Base-by-base conservation (phyloP, 331 rosid genomes). In the Arachis monticola region DNA sequence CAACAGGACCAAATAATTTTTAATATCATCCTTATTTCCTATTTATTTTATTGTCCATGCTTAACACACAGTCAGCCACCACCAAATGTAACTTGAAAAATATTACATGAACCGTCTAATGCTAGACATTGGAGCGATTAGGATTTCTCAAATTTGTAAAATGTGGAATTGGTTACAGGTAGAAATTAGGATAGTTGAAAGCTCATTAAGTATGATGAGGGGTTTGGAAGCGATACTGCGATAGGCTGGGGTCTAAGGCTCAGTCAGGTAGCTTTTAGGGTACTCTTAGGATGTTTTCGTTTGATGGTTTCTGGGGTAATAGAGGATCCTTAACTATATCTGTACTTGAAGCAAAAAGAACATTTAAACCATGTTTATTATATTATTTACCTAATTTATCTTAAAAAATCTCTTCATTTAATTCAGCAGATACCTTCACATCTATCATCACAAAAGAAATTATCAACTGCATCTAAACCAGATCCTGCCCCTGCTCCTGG, bases 381-480 rank as follows among this genome's bases (percentile, higher is more conserved):
- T 64, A 57, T 56, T 45, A 30, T n/a, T 63, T 8, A 58, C 71
- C 79, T 67, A 56, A 77, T 73, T 58, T 56, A 63, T 47, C 48
- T 47, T 67, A 5, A 45, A 55, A 40, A 42, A 32, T 74, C 69
- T 82, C 72, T 53, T 48, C 70, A 58, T 75, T 66, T 65, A 59
- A 75, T 88, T 64, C 80, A 70, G 84, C 89, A 79, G 83, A 78
- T 78, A 78, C 89, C 92, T 10, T 64, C 68, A 22, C 78, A 67
- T 60, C 76, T 87, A 69, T 81, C 86, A 80, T 67, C 81, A 7
- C 85, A 78, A 60, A 90, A 74, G 82, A 87, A 84, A 68, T 87
- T 88, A 69, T 92, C 99, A 61, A 80, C 86, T 60, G 75, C 60
- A 47, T 79, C 88, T 3, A 78, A 78, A 61, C 82, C 80, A 61